phyloP scores from a whole-genome alignment of 768 basidiomycete species.

The Amanita exitialis region DNA sequence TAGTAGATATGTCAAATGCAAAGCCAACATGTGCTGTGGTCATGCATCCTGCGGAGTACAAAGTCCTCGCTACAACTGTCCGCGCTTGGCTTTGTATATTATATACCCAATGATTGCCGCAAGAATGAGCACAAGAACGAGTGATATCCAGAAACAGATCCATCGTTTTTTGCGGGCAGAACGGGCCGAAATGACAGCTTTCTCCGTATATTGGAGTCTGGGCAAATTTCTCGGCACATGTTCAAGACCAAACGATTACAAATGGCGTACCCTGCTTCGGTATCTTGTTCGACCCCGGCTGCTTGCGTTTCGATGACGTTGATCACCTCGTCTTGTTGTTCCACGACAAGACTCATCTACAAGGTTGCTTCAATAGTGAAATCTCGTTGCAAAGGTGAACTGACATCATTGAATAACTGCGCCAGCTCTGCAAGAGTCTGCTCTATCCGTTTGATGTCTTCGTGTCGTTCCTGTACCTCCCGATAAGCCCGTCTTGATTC shows the following conservation, averaged over 20 bases:
- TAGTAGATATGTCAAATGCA: background rate
- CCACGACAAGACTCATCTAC: conserved; percentile 91
- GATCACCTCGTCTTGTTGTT: conserved; percentile 89
- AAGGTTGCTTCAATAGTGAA: conserved; percentile 1
- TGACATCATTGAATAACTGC: conserved; percentile 90
- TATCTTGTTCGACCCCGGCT: conserved; percentile 65
- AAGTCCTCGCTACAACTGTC: background rate
- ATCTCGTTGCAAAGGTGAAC: conserved; percentile 15
- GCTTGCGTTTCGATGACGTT: conserved; percentile 76
- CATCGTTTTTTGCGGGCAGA: conserved; percentile 92
- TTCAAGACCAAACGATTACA: background rate
- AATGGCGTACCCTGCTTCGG: conserved; percentile 65
- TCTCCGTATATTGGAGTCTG: conserved; percentile 76
- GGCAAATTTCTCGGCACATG: conserved; percentile 5
- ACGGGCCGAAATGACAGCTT: conserved; percentile 79
- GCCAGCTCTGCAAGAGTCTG: conserved; percentile 87
- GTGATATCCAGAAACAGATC: conserved; percentile 81
- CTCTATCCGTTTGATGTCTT: conserved; percentile 94
- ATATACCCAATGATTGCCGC: conserved; percentile 48
- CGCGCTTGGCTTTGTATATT: conserved; percentile 18
- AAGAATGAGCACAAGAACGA: conserved; percentile 59
- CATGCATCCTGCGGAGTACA: background rate
- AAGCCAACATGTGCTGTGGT: no score
- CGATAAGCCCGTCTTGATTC: conserved; percentile 85
- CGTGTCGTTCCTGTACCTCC: conserved; percentile 96